Percentiles rank a stretch among this genome's conserved stretches.
phyloP scores from a whole-genome alignment of 2,329 filamentous ascomycete species.

The Zymoseptoria ardabiliae region DNA sequence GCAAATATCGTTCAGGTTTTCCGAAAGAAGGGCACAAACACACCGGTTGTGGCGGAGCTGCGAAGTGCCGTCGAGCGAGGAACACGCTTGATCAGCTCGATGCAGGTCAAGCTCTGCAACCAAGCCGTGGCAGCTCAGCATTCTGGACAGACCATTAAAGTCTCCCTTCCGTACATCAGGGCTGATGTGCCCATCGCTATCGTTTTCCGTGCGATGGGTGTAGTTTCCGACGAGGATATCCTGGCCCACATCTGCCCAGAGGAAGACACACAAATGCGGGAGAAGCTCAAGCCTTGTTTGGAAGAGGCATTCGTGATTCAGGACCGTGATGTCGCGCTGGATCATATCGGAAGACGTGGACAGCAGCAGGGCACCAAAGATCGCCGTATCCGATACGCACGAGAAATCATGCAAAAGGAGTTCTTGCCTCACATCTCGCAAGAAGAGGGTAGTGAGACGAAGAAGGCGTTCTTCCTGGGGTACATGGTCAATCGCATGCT shows the following conservation, averaged over 20 bases:
- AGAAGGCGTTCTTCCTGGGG: slow-evolving; percentile 95
- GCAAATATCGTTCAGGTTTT: slow-evolving; percentile 99
- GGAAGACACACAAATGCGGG: slow-evolving; percentile 92
- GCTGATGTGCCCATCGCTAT: slow-evolving; percentile 87
- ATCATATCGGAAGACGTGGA: slow-evolving; percentile 92
- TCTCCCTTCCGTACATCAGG: slow-evolving; percentile 89
- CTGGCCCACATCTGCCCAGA: slow-evolving; percentile 95
- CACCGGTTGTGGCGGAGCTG: slow-evolving; percentile 91
- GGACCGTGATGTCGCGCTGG: slow-evolving; percentile 85
- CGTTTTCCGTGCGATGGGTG: slow-evolving; percentile 88
- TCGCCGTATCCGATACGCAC: slow-evolving; percentile 83
- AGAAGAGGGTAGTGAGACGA: slow-evolving; percentile 84
- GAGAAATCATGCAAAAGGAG: slow-evolving; percentile 95
- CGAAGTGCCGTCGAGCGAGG: slow-evolving; percentile 94
- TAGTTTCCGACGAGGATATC: slow-evolving; percentile 96
- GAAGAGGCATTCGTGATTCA: slow-evolving; percentile 96
- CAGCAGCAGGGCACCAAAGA: slow-evolving; percentile 68
- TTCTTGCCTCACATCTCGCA: slow-evolving; percentile 95
- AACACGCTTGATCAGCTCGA: slow-evolving; percentile 84
- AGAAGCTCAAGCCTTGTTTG: slow-evolving; percentile 94
- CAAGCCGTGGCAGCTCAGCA: slow-evolving; percentile 53
- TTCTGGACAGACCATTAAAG: slow-evolving; percentile 81
- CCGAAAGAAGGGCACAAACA: slow-evolving; percentile 93
- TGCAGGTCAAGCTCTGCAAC: slow-evolving; percentile 76
- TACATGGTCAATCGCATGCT: slow-evolving; percentile 98